A percentile compares a stretch with the other conserved stretches of the same genome.
Evolutionary conservation across 73 alveolate genomes (phyloP).

Genomic region (Paramecium primaurelia): DNA sequence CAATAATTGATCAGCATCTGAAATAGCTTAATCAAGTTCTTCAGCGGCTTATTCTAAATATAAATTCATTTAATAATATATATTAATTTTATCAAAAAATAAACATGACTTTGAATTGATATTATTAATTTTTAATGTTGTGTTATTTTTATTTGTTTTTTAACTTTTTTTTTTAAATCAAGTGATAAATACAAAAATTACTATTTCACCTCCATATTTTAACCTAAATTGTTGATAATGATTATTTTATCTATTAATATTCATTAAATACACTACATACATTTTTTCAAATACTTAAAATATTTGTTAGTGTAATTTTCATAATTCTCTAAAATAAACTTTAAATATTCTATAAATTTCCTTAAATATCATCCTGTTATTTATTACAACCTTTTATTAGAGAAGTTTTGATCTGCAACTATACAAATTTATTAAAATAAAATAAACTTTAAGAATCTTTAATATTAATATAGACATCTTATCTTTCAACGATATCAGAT

Average conservation of each 20-base stretch:
- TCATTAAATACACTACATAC: background rate
- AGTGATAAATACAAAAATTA: background rate
- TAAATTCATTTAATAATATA: background rate
- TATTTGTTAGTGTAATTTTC: background rate
- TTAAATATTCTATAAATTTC: background rate
- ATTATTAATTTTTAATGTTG: background rate
- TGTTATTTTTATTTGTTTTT: background rate
- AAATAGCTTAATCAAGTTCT: background rate
- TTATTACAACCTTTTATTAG: background rate
- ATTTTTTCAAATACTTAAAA: background rate
- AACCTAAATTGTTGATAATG: background rate
- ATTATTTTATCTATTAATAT: too few species aligned
- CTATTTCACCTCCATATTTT: background rate
- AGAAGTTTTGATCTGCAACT: background rate
- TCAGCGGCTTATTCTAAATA: background rate
- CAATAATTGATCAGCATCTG: background rate
- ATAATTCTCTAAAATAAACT: background rate
- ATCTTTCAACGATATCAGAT: background rate
- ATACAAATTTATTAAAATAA: background rate
- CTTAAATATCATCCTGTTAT: background rate
- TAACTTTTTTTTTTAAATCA: background rate
- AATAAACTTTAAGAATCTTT: background rate
- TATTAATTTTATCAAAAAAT: background rate
- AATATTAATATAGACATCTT: background rate
- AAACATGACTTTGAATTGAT: background rate